These are phyloP conservation scores for Chrysoporthe cubensis DNA, from an alignment of 2,329 filamentous ascomycete species.

Conservation along the genomic window DNA sequence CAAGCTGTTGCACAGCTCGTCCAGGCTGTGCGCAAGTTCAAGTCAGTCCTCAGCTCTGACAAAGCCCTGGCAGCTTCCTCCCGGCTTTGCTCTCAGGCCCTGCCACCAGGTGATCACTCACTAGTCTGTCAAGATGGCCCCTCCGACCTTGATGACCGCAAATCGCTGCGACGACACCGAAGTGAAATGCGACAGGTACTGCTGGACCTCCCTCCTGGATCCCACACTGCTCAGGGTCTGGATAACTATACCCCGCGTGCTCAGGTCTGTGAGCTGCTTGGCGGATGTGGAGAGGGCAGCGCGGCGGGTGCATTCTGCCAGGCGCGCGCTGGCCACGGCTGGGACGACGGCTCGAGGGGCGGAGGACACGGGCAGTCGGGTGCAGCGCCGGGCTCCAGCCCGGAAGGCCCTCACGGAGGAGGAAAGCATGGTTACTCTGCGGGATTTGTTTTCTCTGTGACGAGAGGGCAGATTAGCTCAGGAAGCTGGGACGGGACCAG, in stretches of 20 bases:
- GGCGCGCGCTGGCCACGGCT: conserved; percentile 29
- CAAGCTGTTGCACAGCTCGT: conserved; percentile 86
- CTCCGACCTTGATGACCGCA: conserved; percentile 97
- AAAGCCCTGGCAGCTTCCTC: neutral
- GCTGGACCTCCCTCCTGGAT: conserved; percentile 93
- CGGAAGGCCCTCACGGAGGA: conserved; percentile 45
- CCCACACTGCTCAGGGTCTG: conserved; percentile 94
- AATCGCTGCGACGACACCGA: conserved; percentile 97
- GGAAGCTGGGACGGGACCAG: neutral
- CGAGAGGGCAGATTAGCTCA: neutral
- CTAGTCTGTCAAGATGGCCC: conserved; percentile 92
- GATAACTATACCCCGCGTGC: conserved; percentile 79
- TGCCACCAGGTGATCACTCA: conserved; percentile 11
- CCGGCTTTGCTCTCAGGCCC: neutral
- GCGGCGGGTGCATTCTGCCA: conserved; percentile 33
- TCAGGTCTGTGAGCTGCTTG: conserved; percentile 51
- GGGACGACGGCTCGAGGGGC: conserved; percentile 15
- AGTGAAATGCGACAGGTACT: conserved; percentile 96
- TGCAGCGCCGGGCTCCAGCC: conserved; percentile 48
- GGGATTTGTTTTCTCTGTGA: conserved; percentile 4
- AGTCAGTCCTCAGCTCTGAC: conserved; percentile 10
- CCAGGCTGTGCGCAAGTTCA: conserved; percentile 51
- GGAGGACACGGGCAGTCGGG: conserved; percentile 35
- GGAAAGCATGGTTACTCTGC: conserved; percentile 45
- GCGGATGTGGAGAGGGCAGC: conserved; percentile 39